phyloP scores from a whole-genome alignment of 352 stramenopile species.

The Globisporangium cederbergense region DNA sequence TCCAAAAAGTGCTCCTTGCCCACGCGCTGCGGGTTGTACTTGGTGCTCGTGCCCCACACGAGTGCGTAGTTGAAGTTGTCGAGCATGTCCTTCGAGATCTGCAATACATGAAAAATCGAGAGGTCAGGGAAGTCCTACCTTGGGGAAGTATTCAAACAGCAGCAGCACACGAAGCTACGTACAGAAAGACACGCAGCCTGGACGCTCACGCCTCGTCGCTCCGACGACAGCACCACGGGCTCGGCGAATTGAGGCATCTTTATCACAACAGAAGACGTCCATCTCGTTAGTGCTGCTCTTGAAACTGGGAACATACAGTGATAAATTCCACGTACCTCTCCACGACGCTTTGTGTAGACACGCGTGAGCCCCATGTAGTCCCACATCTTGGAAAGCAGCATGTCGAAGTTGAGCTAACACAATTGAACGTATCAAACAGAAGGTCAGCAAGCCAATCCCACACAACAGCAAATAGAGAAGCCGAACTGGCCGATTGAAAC shows the following conservation, averaged over 20 bases:
- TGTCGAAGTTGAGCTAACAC: conserved; percentile 95
- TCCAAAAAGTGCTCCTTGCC: conserved; percentile 94
- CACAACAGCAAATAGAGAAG: background rate
- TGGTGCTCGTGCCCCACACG: conserved; percentile 97
- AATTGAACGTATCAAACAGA: conserved; percentile 15
- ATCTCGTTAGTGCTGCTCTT: background rate
- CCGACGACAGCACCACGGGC: conserved; percentile 79
- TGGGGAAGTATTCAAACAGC: no score
- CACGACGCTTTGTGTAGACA: conserved; percentile 87
- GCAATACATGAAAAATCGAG: background rate
- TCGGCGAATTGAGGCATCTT: conserved; percentile 74
- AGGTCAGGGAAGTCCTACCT: no score
- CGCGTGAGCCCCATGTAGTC: conserved; percentile 89
- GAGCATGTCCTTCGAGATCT: conserved; percentile 91
- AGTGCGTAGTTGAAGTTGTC: conserved; percentile 98
- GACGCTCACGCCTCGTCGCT: conserved; percentile 78
- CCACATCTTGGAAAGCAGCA: conserved; percentile 86
- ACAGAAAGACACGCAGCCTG: conserved; percentile 83
- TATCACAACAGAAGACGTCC: background rate
- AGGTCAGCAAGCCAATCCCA: no score
- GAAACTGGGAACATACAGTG: background rate
- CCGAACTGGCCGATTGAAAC: background rate
- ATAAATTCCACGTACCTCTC: conserved; percentile 42
- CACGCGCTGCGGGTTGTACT: conserved; percentile 96
- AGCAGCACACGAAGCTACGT: conserved; percentile 19